Conservation (phyloP, 1,139 yeast species). For the Yamadazyma dendronema region DNA sequence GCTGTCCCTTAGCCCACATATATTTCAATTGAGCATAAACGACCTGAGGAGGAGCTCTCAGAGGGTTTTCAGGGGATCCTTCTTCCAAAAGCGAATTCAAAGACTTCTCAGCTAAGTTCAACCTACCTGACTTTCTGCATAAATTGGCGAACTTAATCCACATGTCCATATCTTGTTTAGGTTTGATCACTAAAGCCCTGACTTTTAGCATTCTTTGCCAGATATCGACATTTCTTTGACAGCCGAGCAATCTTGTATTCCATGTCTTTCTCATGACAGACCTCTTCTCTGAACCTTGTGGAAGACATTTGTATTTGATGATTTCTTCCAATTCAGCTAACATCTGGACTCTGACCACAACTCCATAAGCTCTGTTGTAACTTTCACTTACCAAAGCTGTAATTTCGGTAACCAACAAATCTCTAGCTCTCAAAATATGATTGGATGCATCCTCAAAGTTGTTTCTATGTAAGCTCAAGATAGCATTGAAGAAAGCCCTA, state of each 20-base stretch:
- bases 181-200: conserved; percentile 88
- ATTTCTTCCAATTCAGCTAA: conserved; percentile 95
- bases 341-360: conserved; percentile 95
- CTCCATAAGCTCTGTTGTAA: conserved; percentile 95
- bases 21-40: conserved; percentile 95
- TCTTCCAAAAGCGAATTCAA: conserved; percentile 71
- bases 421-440: conserved; percentile 83
- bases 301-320: conserved; percentile 79
- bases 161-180: conserved; percentile 96
- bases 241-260: conserved; percentile 89
- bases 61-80: conserved; percentile 58
- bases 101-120: conserved; percentile 91
- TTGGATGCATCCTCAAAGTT: conserved; percentile 78
- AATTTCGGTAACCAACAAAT: conserved; percentile 85
- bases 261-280: conserved; percentile 84
- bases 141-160: conserved; percentile 98
- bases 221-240: conserved; percentile 94
- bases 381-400: conserved; percentile 95
- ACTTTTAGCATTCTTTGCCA: conserved; percentile 97
- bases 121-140: conserved; percentile 89
- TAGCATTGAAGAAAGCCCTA: conserved; percentile 90
- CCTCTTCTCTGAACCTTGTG: conserved; percentile 78
- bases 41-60: conserved; percentile 90
- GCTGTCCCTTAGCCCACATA: conserved; percentile 95
- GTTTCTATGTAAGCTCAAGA: conserved; percentile 79